A percentile compares a stretch with the other conserved stretches of the same genome.
These are phyloP conservation scores for Bonia amplexicaulis DNA, from an alignment of 176 grass and related monocot genomes.

Conservation along the genomic window DNA sequence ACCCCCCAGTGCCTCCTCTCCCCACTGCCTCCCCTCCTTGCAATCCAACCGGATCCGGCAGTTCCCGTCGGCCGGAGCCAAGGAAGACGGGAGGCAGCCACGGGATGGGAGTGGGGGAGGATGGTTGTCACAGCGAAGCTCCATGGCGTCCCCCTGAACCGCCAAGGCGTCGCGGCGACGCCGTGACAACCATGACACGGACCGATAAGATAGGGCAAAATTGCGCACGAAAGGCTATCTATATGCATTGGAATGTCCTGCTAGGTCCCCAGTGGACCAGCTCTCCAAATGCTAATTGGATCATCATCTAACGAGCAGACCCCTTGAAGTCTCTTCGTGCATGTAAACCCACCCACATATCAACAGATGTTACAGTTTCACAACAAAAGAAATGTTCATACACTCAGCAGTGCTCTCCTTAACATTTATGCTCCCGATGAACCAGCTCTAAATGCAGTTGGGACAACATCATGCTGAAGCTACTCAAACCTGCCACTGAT, in stretches of 20 bases:
- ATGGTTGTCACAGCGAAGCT: too few species aligned
- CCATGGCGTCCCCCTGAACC: too few species aligned
- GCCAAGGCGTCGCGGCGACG: too few species aligned
- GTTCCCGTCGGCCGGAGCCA: too few species aligned
- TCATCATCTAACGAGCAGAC: not conserved
- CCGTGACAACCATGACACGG: not conserved
- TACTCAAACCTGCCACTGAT: constrained; percentile 13
- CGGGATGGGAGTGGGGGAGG: too few species aligned
- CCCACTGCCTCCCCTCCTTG: too few species aligned
- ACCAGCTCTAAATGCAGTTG: not conserved
- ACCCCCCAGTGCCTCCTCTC: too few species aligned
- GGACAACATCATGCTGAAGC: not conserved
- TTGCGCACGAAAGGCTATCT: not conserved
- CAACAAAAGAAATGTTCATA: not conserved
- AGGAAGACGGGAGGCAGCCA: too few species aligned
- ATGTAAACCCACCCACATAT: not conserved
- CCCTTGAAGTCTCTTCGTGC: not conserved
- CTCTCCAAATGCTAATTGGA: not conserved
- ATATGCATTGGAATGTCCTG: not conserved
- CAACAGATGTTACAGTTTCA: not conserved
- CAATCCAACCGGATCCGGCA: too few species aligned
- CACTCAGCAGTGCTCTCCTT: not conserved
- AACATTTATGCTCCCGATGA: not conserved
- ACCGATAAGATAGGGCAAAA: not conserved
- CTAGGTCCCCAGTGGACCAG: not conserved